Percentiles rank a stretch among this genome's conserved stretches.
Evolutionary conservation across 2,329 filamentous ascomycete species (phyloP).

Genomic region (Colletotrichum orchidophilum): DNA sequence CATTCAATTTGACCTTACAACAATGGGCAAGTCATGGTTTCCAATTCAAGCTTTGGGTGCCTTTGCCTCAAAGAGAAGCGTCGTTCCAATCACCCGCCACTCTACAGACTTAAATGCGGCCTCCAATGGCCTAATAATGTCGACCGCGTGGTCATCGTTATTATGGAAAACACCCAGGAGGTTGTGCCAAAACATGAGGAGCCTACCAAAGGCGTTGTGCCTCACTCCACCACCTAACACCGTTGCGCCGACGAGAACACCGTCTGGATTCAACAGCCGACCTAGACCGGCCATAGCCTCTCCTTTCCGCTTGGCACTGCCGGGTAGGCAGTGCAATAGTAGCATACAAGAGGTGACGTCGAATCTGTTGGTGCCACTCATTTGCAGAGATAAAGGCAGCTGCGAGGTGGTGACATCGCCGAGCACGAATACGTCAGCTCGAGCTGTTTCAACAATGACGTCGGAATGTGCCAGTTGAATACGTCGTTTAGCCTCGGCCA

Average conservation of each 20-base stretch:
- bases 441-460: background rate
- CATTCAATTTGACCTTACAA: background rate
- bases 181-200: constrained; percentile 6
- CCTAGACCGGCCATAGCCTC: background rate
- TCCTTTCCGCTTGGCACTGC: background rate
- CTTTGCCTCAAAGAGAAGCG: constrained; percentile 12
- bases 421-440: background rate
- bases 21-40: too few relatives aligned
- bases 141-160: background rate
- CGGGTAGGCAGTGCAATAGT: background rate
- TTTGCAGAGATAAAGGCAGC: too few relatives aligned
- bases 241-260: background rate
- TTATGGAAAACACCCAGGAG: background rate
- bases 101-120: background rate
- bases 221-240: background rate
- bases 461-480: background rate
- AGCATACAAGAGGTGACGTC: constrained; percentile 9
- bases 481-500: background rate
- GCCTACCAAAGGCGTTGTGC: background rate
- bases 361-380: background rate
- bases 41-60: background rate
- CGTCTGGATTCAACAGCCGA: background rate
- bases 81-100: background rate
- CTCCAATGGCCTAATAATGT: background rate
- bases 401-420: background rate